Evolutionary conservation across 257 asterid genomes (phyloP).

Genomic region (Thymus quinquecostatus): DNA sequence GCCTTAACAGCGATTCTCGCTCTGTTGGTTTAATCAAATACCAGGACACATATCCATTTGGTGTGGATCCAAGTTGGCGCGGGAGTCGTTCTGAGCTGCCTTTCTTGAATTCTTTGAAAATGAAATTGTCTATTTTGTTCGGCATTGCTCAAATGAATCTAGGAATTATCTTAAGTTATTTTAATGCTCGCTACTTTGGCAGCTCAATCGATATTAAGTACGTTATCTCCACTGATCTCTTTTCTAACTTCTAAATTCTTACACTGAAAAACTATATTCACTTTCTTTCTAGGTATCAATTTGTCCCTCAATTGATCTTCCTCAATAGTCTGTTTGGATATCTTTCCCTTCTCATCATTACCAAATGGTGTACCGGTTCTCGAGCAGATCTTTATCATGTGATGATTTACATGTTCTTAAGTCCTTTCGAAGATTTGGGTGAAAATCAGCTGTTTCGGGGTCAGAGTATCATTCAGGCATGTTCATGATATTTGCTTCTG

Average conservation of each 20-base stretch:
- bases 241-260: constrained; percentile 14
- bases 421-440: constrained; percentile 88
- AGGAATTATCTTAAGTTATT: constrained; percentile 81
- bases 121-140: constrained; percentile 90
- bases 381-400: constrained; percentile 95
- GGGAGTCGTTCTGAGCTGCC: constrained; percentile 97
- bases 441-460: constrained; percentile 88
- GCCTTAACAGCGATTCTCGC: constrained; percentile 64
- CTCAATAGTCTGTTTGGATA: constrained; percentile 93
- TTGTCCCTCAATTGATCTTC: constrained; percentile 88
- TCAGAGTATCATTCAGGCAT: constrained; percentile 83
- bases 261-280: constrained; percentile 32
- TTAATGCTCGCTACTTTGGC: constrained; percentile 73
- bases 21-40: constrained; percentile 68
- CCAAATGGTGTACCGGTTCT: constrained; percentile 94
- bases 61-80: constrained; percentile 97
- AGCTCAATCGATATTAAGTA: constrained; percentile 78
- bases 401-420: constrained; percentile 95
- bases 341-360: constrained; percentile 80
- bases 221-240: constrained; percentile 29
- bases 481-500: constrained; percentile 29
- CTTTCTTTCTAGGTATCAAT: constrained; percentile 72
- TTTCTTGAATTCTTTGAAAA: constrained; percentile 89
- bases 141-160: constrained; percentile 95
- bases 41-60: constrained; percentile 85